A percentile compares a stretch with the other conserved stretches of the same genome.
Conservation (phyloP, 192 early-diverging fungal genomes). For the Helicostylum pulchrum region DNA sequence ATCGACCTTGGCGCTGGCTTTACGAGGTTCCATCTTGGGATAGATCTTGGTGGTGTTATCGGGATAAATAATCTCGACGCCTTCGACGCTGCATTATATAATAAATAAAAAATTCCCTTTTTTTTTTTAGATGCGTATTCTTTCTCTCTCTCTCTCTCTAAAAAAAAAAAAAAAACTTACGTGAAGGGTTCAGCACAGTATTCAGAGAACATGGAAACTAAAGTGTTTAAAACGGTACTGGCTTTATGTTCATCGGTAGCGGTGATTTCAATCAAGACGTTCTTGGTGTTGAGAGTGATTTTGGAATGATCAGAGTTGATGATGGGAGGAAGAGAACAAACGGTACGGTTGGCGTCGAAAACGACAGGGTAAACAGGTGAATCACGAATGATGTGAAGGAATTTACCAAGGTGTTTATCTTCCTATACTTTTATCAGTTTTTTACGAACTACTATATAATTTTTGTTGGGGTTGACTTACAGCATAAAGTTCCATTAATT, state of each 20-base stretch:
- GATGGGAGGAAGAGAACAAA: conserved; percentile 95
- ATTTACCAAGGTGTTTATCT: conserved; percentile 85
- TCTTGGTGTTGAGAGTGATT: conserved; percentile 89
- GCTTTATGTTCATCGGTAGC: conserved; percentile 96
- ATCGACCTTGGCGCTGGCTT: conserved; percentile 67
- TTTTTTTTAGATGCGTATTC: neutral
- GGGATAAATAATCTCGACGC: conserved; percentile 84
- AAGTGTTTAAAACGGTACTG: conserved; percentile 88
- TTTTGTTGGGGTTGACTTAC: too few species aligned
- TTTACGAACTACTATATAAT: neutral
- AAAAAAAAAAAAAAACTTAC: conserved; percentile 44
- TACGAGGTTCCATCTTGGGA: conserved; percentile 70
- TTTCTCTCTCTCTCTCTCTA: neutral
- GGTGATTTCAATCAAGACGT: conserved; percentile 97
- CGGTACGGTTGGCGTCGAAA: conserved; percentile 76
- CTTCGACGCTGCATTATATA: conserved; percentile 68
- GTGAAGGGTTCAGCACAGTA: conserved; percentile 91
- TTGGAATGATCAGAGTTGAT: conserved; percentile 99
- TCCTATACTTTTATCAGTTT: conserved; percentile 29
- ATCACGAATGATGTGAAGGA: conserved; percentile 89
- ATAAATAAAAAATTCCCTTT: conserved; percentile 3
- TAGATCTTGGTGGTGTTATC: conserved; percentile 67
- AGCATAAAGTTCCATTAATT: conserved; percentile 85
- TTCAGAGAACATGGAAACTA: conserved; percentile 94
- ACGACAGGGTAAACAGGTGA: conserved; percentile 90